A percentile compares a stretch with the other conserved stretches of the same genome.
phyloP scores from a whole-genome alignment of 2,329 filamentous ascomycete species.

The Aspergillus brasiliensis region DNA sequence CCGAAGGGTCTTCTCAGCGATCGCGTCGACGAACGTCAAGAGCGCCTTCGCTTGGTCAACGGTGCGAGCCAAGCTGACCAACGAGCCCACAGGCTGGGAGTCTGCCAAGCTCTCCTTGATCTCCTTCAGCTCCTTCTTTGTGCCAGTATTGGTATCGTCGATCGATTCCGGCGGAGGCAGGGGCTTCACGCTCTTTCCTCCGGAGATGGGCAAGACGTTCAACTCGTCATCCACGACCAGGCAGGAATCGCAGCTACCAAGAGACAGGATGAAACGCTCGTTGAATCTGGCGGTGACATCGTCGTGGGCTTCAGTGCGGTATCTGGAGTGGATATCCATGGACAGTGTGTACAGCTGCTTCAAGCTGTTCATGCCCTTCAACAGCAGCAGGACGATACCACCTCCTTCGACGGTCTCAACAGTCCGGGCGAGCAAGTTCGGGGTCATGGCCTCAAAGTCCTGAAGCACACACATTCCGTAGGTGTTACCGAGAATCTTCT shows the following conservation, averaged over 20 bases:
- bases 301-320: constrained; percentile 91
- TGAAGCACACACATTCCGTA: constrained; percentile 98
- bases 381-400: constrained; percentile 81
- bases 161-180: constrained; percentile 76
- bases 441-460: constrained; percentile 96
- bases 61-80: constrained; percentile 83
- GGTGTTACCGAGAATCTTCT: constrained; percentile 97
- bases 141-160: constrained; percentile 68
- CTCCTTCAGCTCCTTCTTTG: constrained; percentile 73
- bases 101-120: constrained; percentile 88
- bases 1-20: constrained; percentile 90
- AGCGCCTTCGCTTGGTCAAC: constrained; percentile 95
- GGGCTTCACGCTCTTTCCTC: constrained; percentile 83
- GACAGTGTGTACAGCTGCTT: constrained; percentile 96
- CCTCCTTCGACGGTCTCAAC: constrained; percentile 98
- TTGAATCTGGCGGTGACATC: constrained; percentile 97
- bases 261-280: constrained; percentile 91
- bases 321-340: constrained; percentile 97
- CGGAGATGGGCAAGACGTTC: constrained; percentile 95
- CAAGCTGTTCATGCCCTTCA: constrained; percentile 96
- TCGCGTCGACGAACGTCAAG: constrained; percentile 94
- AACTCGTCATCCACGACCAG: constrained; percentile 96
- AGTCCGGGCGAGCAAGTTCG: constrained; percentile 91
- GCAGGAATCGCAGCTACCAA: constrained; percentile 93
- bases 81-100: constrained; percentile 79